These are phyloP conservation scores for Tetrapisispora arboricola DNA, from an alignment of 805 yeast genomes.

Conservation along the genomic window DNA sequence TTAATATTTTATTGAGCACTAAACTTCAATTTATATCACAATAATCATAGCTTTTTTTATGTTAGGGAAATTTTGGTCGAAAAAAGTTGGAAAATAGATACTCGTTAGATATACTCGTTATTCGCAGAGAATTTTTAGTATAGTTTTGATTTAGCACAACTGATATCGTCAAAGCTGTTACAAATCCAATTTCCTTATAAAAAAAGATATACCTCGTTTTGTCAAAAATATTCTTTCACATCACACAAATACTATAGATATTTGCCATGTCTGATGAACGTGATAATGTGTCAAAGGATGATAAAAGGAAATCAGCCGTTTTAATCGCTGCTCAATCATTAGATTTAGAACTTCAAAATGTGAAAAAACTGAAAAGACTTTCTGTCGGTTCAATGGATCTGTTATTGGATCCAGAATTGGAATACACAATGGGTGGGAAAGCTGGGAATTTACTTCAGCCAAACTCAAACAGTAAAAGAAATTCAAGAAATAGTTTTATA, in stretches of 20 bases:
- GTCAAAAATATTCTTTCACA: too few relatives aligned
- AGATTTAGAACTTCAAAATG: constrained; percentile 62
- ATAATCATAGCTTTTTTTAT: too few relatives aligned
- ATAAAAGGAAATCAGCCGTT: constrained; percentile 34
- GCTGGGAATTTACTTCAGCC: not conserved
- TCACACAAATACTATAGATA: not conserved
- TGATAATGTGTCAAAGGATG: constrained; percentile 1
- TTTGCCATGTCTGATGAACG: not conserved
- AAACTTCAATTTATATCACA: too few relatives aligned
- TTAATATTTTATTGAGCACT: too few relatives aligned
- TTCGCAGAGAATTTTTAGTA: too few relatives aligned
- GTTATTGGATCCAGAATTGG: constrained; percentile 58
- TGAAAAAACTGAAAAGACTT: constrained; percentile 62
- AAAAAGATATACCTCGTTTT: too few relatives aligned
- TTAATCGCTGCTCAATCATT: constrained; percentile 62
- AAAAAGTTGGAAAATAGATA: too few relatives aligned
- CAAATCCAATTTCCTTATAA: too few relatives aligned
- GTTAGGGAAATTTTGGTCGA: too few relatives aligned
- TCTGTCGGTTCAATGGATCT: constrained; percentile 49
- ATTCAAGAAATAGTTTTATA: not conserved
- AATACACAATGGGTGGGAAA: constrained; percentile 16
- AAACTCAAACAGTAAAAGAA: not conserved
- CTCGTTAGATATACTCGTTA: too few relatives aligned
- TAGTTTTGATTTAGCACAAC: too few relatives aligned
- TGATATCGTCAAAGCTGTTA: too few relatives aligned